Base-by-base conservation (phyloP, 2,329 filamentous ascomycete species). In the Pseudocercospora fuligena region DNA sequence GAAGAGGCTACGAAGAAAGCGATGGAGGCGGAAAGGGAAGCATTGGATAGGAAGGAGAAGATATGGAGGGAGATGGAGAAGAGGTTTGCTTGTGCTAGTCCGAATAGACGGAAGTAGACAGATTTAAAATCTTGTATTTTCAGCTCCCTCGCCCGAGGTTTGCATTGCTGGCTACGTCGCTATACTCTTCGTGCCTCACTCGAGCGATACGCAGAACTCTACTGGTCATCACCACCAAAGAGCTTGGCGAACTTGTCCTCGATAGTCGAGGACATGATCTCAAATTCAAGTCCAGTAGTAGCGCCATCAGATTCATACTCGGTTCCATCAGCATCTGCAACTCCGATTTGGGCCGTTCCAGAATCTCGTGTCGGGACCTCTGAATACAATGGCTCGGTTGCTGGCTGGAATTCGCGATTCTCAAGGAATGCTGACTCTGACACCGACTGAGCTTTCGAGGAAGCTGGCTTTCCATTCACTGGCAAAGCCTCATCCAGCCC, bases 1-100 rank as follows among this genome's bases (percentile, higher is more conserved):
- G 25, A 25, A 11, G 21, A 27, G 16, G 14, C 3, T 1, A 25
- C 49, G 49, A 23, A 19, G 12, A 53, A 54, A 31, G 51, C 25
- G 16, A 25, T 31, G 14, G 21, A 2, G 3, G 25, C 23, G 25
- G 51, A 54, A 54, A 6, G 25, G 9, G 51, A 54, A n/a, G 51
- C 51, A n/a, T 25, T 29, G 21, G 23, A 29, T n/a, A 16, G 51
- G 16, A 25, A 27, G 12, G 25, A 54, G 25, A 25, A 31, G 11
- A 16, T 53, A 12, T 53, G 49, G 49, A n/a, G 4, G 21, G 51
- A 54, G 51, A 29, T 54, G 51, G 11, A 54, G 51, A 54, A 27
- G 51, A 54, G 51, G 51, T 54, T 54, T 29, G 51, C 51, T n/a
- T 54, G 51, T 54, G 51, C 49, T 8, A 53, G 49, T 53, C 49